Base-by-base conservation (phyloP, 805 yeast genomes). In the Yarrowia sp. region DNA sequence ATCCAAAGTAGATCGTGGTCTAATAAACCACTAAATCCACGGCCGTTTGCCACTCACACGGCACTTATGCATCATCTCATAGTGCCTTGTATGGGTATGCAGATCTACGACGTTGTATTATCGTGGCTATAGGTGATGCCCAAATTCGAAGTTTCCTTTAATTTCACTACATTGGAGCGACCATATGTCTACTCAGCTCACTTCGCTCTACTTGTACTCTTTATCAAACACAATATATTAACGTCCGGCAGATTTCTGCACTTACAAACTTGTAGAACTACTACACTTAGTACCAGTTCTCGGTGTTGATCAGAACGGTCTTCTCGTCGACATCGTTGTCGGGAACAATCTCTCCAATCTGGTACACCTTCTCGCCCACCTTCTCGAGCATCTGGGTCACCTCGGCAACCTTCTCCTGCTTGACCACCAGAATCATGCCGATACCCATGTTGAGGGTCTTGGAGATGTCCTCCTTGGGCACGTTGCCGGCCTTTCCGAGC, bases 401-500 rank as follows among this genome's bases (percentile, higher is more conserved):
- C 72, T 81, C 80, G 0, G 82, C 85, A 26, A 86, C 97, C 65
- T 90, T 86, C 71, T 84, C 88, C 63, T 82, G 79, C 77, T 86
- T 88, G 38, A 91, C 97, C 74, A 94, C 89, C 46, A 90, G 86
- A 49, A 92, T 92, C 98, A 94, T 94, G 75, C 99, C 99, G 74
- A 95, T 85, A 81, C 99, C 99, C 84, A 94, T 84, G 80, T 95
- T 95, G 78, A 95, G 86, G 11, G 99, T 96, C 83, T 92, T 94
- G 74, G 91, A 81, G 71, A 92, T 86, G 79, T 96, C 99, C 26
- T 81, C 81, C 64, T 84, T 81, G 63, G 99, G 98, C 46, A 96
- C 97, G 75, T 89, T 88, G 71, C 99, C 99, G 63, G 92, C 87
- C 75, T 84, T 84, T 56, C 97, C 97, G 68, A 95, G 87, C 98